Percentiles rank a stretch among this genome's conserved stretches.
phyloP scores from a whole-genome alignment of 106 monocot species.

The Dendrobium officinale region DNA sequence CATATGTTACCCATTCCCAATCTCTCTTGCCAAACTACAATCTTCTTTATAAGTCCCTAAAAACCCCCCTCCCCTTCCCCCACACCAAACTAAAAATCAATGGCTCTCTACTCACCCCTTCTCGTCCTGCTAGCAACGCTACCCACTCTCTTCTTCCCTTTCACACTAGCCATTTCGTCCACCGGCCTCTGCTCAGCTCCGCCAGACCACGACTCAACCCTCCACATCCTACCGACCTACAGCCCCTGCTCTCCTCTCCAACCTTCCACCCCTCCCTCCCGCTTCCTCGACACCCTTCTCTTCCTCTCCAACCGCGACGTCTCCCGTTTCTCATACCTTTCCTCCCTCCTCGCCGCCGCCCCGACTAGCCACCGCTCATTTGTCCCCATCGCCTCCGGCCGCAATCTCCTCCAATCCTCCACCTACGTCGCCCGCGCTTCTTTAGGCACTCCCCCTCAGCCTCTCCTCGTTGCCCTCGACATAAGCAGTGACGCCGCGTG shows the following conservation, averaged over 20 bases:
- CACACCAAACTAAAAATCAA: neutral
- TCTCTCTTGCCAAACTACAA: neutral
- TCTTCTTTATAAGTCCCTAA: neutral
- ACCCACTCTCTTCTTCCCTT: neutral
- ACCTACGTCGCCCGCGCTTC: conserved; percentile 24
- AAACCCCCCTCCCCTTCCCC: neutral
- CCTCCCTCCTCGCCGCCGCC: neutral
- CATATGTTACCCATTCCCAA: neutral
- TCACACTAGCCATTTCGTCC: neutral
- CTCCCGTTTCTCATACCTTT: conserved; percentile 18
- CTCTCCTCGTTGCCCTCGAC: conserved; percentile 21
- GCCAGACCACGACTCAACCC: conserved; percentile 2
- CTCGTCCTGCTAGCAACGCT: neutral
- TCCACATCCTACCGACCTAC: conserved; percentile 13
- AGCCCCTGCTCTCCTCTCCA: conserved; percentile 18
- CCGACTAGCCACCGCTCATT: neutral
- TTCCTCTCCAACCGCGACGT: conserved; percentile 9
- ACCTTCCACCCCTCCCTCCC: neutral
- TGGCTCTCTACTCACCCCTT: neutral
- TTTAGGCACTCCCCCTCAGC: conserved; percentile 16
- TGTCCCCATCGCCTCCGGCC: conserved; percentile 21
- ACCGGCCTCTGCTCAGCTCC: neutral
- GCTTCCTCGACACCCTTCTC: conserved; percentile 10
- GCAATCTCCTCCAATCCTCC: conserved; percentile 16
- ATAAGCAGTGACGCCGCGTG: conserved; percentile 23